A percentile compares a stretch with the other conserved stretches of the same genome.
Conservation (phyloP, 164 flowering plant species). For the Sedum album region DNA sequence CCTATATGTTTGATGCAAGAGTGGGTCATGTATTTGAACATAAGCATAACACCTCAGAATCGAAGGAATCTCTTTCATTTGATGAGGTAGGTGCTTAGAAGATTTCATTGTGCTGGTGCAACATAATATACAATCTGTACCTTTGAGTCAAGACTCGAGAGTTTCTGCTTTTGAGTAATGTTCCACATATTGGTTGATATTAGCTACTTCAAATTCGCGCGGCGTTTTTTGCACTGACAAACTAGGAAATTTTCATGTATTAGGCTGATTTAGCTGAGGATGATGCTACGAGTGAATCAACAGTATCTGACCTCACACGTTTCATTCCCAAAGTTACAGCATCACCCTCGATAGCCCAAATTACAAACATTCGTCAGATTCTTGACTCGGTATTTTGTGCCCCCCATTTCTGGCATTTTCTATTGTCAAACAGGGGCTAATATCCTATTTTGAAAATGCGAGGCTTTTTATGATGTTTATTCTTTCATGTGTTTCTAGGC, state of each 20-base stretch:
- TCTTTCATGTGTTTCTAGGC: conserved; percentile 34
- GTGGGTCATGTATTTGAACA: conserved; percentile 41
- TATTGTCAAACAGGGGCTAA: not conserved
- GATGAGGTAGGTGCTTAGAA: conserved; percentile 71
- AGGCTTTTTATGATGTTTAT: not conserved
- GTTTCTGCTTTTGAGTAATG: too few relatives aligned
- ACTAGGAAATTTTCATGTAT: not conserved
- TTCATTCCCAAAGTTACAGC: conserved; percentile 38
- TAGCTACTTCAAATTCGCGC: not conserved
- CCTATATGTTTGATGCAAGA: conserved; percentile 55
- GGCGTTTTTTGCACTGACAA: not conserved
- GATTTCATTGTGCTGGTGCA: conserved; percentile 39
- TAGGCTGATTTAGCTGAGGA: conserved; percentile 68
- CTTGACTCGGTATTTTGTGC: conserved; percentile 54
- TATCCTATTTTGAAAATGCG: too few relatives aligned
- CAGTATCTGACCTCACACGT: conserved; percentile 47
- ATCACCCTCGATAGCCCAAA: conserved; percentile 44
- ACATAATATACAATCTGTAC: too few relatives aligned
- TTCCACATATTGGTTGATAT: too few relatives aligned
- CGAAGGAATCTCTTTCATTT: conserved; percentile 37
- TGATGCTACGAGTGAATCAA: conserved; percentile 51
- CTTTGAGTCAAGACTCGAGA: too few relatives aligned
- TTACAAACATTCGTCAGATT: conserved; percentile 84
- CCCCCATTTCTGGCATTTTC: not conserved
- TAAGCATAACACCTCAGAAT: conserved; percentile 22